Evolutionary conservation across 2,329 filamentous ascomycete species (phyloP).

Genomic region (Exophiala sideris): DNA sequence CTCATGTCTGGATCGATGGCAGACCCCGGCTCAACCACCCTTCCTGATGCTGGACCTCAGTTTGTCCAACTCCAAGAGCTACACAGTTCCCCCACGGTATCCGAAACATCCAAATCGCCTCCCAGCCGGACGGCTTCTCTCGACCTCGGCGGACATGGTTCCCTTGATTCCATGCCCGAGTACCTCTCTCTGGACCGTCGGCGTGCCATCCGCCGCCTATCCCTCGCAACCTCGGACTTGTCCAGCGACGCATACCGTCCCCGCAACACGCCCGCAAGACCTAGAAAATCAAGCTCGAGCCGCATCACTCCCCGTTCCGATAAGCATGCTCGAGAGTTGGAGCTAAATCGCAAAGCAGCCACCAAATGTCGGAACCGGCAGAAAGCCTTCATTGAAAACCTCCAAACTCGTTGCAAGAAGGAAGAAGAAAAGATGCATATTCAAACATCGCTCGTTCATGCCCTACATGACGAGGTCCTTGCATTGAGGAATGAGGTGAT

Average conservation of each 20-base stretch:
- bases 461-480: conserved; percentile 20
- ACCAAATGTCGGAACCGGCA: conserved; percentile 22
- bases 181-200: conserved; percentile 4
- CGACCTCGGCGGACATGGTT: not conserved
- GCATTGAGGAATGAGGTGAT: conserved; percentile 18
- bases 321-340: conserved; percentile 22
- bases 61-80: conserved; percentile 15
- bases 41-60: not conserved
- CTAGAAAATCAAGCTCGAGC: conserved; percentile 5
- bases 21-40: not conserved
- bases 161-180: conserved; percentile 4
- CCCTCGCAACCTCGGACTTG: conserved; percentile 8
- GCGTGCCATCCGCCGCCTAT: conserved; percentile 15
- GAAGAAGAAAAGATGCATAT: conserved; percentile 21
- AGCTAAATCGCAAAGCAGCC: conserved; percentile 22
- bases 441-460: conserved; percentile 18
- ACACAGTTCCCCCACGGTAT: not conserved
- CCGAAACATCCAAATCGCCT: not conserved
- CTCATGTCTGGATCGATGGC: not conserved
- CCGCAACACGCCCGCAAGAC: conserved; percentile 10
- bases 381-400: conserved; percentile 19
- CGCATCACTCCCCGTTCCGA: conserved; percentile 18
- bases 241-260: conserved; percentile 14
- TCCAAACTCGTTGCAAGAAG: conserved; percentile 16
- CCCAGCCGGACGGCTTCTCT: not conserved